Percentiles rank a stretch among this genome's conserved stretches.
Conservation (phyloP, 192 early-diverging fungal species). For the Cladochytrium replicatum region DNA sequence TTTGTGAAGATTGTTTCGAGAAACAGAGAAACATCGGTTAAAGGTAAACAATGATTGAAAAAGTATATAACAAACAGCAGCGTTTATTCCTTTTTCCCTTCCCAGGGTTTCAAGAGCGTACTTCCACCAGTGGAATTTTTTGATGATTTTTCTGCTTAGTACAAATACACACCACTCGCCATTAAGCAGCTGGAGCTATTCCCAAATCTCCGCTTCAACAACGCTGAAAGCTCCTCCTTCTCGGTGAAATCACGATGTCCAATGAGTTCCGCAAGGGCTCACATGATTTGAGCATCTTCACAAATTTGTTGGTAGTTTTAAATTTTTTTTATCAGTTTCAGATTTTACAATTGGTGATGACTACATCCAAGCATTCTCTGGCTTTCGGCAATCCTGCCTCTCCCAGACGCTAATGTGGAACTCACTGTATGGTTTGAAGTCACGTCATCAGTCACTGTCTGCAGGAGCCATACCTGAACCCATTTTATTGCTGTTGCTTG, state of each 20-base stretch:
- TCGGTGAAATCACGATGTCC: constrained; percentile 40
- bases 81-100: too few relatives aligned
- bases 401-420: constrained; percentile 22
- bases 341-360: background rate
- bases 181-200: too few relatives aligned
- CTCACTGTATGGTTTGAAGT: constrained; percentile 1
- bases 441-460: background rate
- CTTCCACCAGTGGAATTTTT: too few relatives aligned
- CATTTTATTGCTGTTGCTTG: constrained; percentile 36
- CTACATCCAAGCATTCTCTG: constrained; percentile 29
- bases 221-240: constrained; percentile 38
- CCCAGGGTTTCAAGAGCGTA: too few relatives aligned
- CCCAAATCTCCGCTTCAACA: constrained; percentile 46
- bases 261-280: constrained; percentile 33
- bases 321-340: background rate
- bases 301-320: background rate
- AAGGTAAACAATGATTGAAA: too few relatives aligned
- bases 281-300: constrained; percentile 28
- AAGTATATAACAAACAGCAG: too few relatives aligned
- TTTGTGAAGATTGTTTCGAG: too few relatives aligned
- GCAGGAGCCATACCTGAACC: constrained; percentile 17
- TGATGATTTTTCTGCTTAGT: too few relatives aligned
- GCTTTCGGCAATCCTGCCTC: constrained; percentile 35
- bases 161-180: too few relatives aligned
- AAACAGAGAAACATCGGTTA: too few relatives aligned